Percentiles rank a stretch among this genome's conserved stretches.
These are phyloP conservation scores for Dichomitus squalens DNA, from an alignment of 1,284 basidiomycete species.

Conservation along the genomic window DNA sequence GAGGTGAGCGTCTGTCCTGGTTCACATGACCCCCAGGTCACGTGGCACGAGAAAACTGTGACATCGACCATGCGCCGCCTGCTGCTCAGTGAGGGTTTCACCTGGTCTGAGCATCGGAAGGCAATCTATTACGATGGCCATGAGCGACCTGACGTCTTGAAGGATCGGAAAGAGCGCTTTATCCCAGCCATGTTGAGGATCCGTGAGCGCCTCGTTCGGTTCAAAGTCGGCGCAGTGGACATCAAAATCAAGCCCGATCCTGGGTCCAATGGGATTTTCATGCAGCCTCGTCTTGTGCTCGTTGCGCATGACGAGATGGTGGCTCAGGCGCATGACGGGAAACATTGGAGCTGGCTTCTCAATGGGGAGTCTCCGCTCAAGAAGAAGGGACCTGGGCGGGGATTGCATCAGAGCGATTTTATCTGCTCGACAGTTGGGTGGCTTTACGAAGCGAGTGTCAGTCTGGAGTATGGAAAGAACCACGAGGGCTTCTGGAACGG, in stretches of 20 bases:
- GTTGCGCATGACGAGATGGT: constrained; percentile 42
- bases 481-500: constrained; percentile 47
- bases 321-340: constrained; percentile 39
- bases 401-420: constrained; percentile 22
- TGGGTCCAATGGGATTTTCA: constrained; percentile 22
- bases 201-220: constrained; percentile 29
- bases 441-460: constrained; percentile 17
- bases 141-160: constrained; percentile 36
- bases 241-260: constrained; percentile 20
- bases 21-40: too few relatives aligned
- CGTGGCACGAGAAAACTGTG: too few relatives aligned
- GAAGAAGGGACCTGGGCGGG: constrained; percentile 39
- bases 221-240: constrained; percentile 28
- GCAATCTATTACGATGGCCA: constrained; percentile 40
- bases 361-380: constrained; percentile 35
- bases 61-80: constrained; percentile 3
- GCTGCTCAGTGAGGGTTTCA: constrained; percentile 33
- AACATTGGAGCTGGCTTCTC: constrained; percentile 33
- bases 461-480: constrained; percentile 46
- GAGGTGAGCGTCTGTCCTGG: too few relatives aligned
- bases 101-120: constrained; percentile 34
- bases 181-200: constrained; percentile 31
- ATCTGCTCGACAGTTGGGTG: constrained; percentile 21
- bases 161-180: constrained; percentile 30
- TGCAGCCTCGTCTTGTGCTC: constrained; percentile 32